Base-by-base conservation (phyloP, 148 eudicot species). In the Chenopodium quinoa region DNA sequence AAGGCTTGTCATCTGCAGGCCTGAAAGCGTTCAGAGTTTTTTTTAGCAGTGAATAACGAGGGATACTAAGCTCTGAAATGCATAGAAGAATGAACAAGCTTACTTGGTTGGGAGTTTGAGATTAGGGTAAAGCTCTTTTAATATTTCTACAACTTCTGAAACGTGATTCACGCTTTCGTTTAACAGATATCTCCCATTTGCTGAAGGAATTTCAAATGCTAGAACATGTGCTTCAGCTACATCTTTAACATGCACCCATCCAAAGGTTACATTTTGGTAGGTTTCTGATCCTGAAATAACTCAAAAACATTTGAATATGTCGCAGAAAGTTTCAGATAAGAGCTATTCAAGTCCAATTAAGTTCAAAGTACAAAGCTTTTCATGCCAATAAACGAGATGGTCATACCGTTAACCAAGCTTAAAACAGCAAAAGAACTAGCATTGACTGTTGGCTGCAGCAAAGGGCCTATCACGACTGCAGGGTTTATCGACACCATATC, bases 161-260 rank as follows among this genome's bases (percentile, higher is more conserved):
- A 67, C 27, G 85, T 88, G 91, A 22, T 75, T 90, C 19, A 78
- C 84, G 0, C 90, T 88, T 88, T 90, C 95, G 11, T 75, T 84
- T 75, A 88, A 58, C 16, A 83, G 79, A 65, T 89, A 89, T 80
- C 93, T 89, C 78, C 95, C 93, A 75, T 75, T 84, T 4, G 93
- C 90, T 9, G 93, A 89, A 40, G 91, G 90, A 82, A 44, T 80
- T 83, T 91, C 92, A 74, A 82, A 90, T 37, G 90, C 90, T 34
- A 65, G 85, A 80, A 92, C 83, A 79, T 92, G 95, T 29, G 95
- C 95, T 31, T 76, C 69, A 0, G 91, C 91, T 12, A 90, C 91
- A 81, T 92, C 91, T 83, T 86, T 90, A 14, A 92, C 91, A 77
- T 92, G 85, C 0, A 90, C 81, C 90, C 91, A 89, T 20, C 89